phyloP scores from a whole-genome alignment of 352 stramenopile species.

The Halophytophthora polymorphica region DNA sequence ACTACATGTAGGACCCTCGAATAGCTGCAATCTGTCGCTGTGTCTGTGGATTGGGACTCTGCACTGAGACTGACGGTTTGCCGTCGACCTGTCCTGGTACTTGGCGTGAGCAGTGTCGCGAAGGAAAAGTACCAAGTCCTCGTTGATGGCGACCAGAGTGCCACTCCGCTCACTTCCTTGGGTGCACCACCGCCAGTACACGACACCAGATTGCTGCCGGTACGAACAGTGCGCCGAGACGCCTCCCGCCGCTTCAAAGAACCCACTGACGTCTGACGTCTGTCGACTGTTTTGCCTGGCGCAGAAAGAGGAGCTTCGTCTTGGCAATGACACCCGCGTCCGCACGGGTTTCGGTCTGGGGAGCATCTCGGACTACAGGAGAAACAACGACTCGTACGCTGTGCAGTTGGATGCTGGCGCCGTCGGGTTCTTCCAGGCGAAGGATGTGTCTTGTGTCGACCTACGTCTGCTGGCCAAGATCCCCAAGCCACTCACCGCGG shows the following conservation, averaged over 20 bases:
- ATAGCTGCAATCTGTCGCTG: not conserved
- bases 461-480: slow-evolving; percentile 62
- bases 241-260: not conserved
- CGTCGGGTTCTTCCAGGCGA: slow-evolving; percentile 33
- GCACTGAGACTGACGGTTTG: not conserved
- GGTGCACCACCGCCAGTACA: slow-evolving; percentile 3
- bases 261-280: slow-evolving; percentile 3
- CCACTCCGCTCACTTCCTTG: not conserved
- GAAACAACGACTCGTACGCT: slow-evolving; percentile 30
- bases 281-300: not conserved
- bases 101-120: slow-evolving; percentile 12
- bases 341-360: slow-evolving; percentile 24
- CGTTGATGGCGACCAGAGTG: not conserved
- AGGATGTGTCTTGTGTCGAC: slow-evolving; percentile 60
- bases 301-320: slow-evolving; percentile 29
- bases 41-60: not conserved
- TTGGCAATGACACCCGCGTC: slow-evolving; percentile 25
- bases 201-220: slow-evolving; percentile 32
- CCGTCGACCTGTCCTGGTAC: too few relatives aligned
- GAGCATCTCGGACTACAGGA: slow-evolving; percentile 19
- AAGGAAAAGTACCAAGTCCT: slow-evolving; percentile 33
- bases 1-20: slow-evolving; percentile 20
- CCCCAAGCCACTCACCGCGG: slow-evolving; percentile 61
- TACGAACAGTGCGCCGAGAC: slow-evolving; percentile 9
- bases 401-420: slow-evolving; percentile 32